Evolutionary conservation across 345 rosid genomes (phyloP), one percentile per base, ranked within the genome.

Genomic region (Durio zibethinus): DNA sequence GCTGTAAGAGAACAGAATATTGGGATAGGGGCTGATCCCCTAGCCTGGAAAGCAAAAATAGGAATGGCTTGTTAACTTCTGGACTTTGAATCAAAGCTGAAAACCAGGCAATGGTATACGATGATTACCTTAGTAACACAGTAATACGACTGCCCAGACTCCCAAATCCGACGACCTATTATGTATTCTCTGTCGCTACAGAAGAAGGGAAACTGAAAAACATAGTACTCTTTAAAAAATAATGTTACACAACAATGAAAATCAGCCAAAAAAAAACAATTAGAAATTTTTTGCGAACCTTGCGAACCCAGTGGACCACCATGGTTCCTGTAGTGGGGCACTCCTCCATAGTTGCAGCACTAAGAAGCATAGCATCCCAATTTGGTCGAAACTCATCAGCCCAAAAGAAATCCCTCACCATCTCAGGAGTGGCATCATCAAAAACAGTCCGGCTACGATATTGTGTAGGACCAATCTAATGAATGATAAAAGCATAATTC

Each of bases 351-450:
- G 84, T 93, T 60, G 84, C 61, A 35, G 98, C 87, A 57, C 74
- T 76, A 76, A 93, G 18, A 72, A 96, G 89, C 99, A 96, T 93
- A 81, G 93, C 97, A 56, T 96, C 99, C 99, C 99, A 96, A 75
- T 90, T 83, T 63, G 76, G 2, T 56, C 99, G 88, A 78, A 84
- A 93, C 57, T 90, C 93, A 80, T 96, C 99, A 65, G 93, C 98
- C 99, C 98, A 96, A 74, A 96, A 96, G 90, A 96, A 93, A 79
- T 96, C 99, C 75, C 98, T 92, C 68, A 90, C 88, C 84, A 89
- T 63, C 87, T 96, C 98, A 45, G 99, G 98, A 53, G 89, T 87
- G 21, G 92, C 97, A 81, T 93, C 93, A 83, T 96, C 98, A 80
- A 86, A 96, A 67, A 96, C 87, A 35, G 98, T 96, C 62, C 91